These are phyloP conservation scores for Trichocladium uniseriatum DNA, from an alignment of 495 filamentous ascomycete genomes.

Conservation along the genomic window DNA sequence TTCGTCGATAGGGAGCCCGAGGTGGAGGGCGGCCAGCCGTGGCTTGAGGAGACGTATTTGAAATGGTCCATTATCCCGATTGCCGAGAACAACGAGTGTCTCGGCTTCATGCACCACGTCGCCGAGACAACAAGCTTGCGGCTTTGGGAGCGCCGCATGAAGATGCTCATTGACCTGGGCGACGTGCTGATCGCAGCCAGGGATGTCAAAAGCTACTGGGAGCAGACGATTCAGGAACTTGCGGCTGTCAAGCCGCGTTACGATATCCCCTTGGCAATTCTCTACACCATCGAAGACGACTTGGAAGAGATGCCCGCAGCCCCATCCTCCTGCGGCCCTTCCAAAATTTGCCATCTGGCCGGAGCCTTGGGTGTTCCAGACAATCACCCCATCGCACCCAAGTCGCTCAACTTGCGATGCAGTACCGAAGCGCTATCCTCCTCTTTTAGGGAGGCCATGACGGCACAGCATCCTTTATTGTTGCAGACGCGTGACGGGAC, in stretches of 20 bases:
- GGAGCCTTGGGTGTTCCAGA: slow-evolving; percentile 51
- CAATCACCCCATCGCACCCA: slow-evolving; percentile 42
- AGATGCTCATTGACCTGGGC: slow-evolving; percentile 30
- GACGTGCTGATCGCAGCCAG: slow-evolving; percentile 25
- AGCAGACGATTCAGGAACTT: slow-evolving; percentile 22
- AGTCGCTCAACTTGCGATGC: slow-evolving; percentile 41
- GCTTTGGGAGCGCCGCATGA: slow-evolving; percentile 33
- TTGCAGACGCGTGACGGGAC: slow-evolving; percentile 46
- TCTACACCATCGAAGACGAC: slow-evolving; percentile 45
- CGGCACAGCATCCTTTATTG: slow-evolving; percentile 43
- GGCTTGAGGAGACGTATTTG: slow-evolving; percentile 54
- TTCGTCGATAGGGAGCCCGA: slow-evolving; percentile 37
- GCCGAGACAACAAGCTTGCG: slow-evolving; percentile 28
- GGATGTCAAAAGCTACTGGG: slow-evolving; percentile 31
- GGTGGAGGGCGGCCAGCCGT: slow-evolving; percentile 28
- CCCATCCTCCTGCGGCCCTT: slow-evolving; percentile 24
- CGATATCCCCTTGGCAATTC: slow-evolving; percentile 49
- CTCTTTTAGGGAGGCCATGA: slow-evolving; percentile 48
- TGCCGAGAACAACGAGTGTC: slow-evolving; percentile 41
- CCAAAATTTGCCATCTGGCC: slow-evolving; percentile 44
- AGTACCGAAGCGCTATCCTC: slow-evolving; percentile 43
- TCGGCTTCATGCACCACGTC: slow-evolving; percentile 31
- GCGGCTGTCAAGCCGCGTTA: slow-evolving; percentile 26
- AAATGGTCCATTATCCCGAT: slow-evolving; percentile 54
- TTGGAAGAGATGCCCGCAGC: slow-evolving; percentile 34